phyloP scores from a whole-genome alignment of 495 filamentous ascomycete species.

The Astrothelium macrocarpum region DNA sequence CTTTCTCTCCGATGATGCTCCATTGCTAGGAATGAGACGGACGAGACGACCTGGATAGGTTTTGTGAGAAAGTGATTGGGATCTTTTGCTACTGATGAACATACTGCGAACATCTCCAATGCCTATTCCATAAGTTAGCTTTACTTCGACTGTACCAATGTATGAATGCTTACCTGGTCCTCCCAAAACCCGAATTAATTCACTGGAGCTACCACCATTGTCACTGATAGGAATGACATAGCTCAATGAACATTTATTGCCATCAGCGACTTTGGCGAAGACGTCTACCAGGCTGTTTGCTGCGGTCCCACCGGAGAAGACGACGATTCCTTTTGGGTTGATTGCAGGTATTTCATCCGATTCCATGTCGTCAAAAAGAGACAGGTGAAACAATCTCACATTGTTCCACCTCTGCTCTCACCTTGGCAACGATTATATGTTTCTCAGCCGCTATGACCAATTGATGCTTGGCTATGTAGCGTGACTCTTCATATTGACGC shows the following conservation, averaged over 20 bases:
- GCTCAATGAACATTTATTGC: slow-evolving; percentile 57
- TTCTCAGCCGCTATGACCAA: not conserved
- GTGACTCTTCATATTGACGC: not conserved
- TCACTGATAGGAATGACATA: slow-evolving; percentile 91
- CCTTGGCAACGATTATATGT: not conserved
- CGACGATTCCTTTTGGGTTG: slow-evolving; percentile 52
- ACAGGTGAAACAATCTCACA: not conserved
- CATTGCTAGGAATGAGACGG: slow-evolving; percentile 64
- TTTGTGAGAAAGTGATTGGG: not conserved
- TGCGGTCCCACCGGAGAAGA: slow-evolving; percentile 83
- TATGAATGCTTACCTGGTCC: slow-evolving; percentile 50
- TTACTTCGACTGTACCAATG: not conserved
- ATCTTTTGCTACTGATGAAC: slow-evolving; percentile 21
- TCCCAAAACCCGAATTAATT: slow-evolving; percentile 85
- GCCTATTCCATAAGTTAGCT: slow-evolving; percentile 26
- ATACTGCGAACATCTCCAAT: slow-evolving; percentile 86
- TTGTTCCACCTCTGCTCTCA: not conserved
- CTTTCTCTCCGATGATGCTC: slow-evolving; percentile 49
- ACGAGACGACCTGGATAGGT: slow-evolving; percentile 50
- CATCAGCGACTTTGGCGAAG: slow-evolving; percentile 64
- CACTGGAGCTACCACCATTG: slow-evolving; percentile 86
- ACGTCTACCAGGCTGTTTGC: slow-evolving; percentile 92
- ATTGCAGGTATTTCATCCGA: not conserved
- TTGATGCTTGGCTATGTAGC: not conserved
- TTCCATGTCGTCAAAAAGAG: not conserved